Conservation (phyloP, 108 stramenopile genomes). For the Pseudonitzschia multistriata region DNA sequence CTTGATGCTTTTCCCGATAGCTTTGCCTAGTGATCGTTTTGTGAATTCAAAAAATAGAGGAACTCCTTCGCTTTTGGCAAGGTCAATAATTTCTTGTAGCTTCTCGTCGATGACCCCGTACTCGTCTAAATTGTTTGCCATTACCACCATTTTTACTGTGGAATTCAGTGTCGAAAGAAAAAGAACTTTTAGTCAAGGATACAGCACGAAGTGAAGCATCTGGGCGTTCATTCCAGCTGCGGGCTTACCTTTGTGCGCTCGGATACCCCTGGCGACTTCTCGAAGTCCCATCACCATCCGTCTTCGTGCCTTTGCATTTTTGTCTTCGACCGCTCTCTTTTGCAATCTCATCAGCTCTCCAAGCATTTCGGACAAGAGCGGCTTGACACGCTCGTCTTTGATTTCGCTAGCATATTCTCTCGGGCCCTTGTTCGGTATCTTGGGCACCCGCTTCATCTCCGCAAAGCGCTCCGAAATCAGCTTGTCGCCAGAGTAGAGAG, state of each 20-base stretch:
- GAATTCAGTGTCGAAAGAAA: neutral
- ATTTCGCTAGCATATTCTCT: slow-evolving; percentile 58
- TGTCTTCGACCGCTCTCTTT: slow-evolving; percentile 65
- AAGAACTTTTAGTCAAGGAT: no score
- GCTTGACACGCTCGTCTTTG: slow-evolving; percentile 55
- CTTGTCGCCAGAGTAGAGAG: slow-evolving; percentile 76
- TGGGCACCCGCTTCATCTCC: slow-evolving; percentile 77
- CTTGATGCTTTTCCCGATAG: slow-evolving; percentile 86
- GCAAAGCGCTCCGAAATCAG: slow-evolving; percentile 76
- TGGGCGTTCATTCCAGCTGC: neutral
- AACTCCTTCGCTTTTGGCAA: slow-evolving; percentile 60
- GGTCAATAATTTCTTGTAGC: slow-evolving; percentile 78
- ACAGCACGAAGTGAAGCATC: no score
- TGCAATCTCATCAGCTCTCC: slow-evolving; percentile 85
- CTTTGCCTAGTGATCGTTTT: slow-evolving; percentile 84
- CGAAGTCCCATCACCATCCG: slow-evolving; percentile 90
- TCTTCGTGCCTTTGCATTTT: slow-evolving; percentile 72
- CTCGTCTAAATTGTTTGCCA: slow-evolving; percentile 92
- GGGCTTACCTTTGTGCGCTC: slow-evolving; percentile 62
- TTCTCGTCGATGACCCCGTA: slow-evolving; percentile 84
- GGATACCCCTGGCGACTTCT: slow-evolving; percentile 87
- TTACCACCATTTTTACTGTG: slow-evolving; percentile 76
- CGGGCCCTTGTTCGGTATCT: slow-evolving; percentile 65
- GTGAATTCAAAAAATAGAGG: slow-evolving; percentile 87
- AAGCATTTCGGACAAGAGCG: slow-evolving; percentile 75